Conservation (phyloP, 441 rosid genomes). For the Pelargonium cotyledonis region DNA sequence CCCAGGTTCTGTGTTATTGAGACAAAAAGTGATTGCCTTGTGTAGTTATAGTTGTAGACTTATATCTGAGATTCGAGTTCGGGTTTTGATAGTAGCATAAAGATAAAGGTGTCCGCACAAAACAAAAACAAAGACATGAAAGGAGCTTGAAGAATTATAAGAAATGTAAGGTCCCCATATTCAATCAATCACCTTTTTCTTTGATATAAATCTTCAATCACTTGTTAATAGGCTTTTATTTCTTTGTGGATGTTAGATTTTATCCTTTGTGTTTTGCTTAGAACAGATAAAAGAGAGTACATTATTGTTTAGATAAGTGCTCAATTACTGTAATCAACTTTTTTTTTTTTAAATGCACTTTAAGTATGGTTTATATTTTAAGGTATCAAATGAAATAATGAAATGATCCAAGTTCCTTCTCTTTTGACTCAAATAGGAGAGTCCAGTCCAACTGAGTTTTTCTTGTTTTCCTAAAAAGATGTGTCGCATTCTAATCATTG, state of each 20-base stretch:
- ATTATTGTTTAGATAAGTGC: not conserved
- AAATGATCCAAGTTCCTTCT: conserved; percentile 2
- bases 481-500: conserved; percentile 10
- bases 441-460: conserved; percentile 17
- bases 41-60: no score
- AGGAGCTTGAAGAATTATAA: no score
- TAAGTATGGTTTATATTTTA: conserved; percentile 4
- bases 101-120: no score
- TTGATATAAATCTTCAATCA: not conserved
- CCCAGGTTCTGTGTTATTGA: no score
- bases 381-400: conserved; percentile 15
- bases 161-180: not conserved
- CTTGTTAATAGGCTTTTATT: not conserved
- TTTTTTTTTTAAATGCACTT: not conserved
- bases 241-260: not conserved
- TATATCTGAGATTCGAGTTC: no score
- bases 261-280: not conserved
- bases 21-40: no score
- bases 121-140: no score
- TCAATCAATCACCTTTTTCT: not conserved
- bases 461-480: conserved; percentile 24
- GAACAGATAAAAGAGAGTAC: no score
- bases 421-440: conserved; percentile 20
- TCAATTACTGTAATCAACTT: not conserved
- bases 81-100: no score